A percentile compares a stretch with the other conserved stretches of the same genome.
phyloP scores from a whole-genome alignment of 2,329 filamentous ascomycete genomes.

The Scytalidium lignicola region DNA sequence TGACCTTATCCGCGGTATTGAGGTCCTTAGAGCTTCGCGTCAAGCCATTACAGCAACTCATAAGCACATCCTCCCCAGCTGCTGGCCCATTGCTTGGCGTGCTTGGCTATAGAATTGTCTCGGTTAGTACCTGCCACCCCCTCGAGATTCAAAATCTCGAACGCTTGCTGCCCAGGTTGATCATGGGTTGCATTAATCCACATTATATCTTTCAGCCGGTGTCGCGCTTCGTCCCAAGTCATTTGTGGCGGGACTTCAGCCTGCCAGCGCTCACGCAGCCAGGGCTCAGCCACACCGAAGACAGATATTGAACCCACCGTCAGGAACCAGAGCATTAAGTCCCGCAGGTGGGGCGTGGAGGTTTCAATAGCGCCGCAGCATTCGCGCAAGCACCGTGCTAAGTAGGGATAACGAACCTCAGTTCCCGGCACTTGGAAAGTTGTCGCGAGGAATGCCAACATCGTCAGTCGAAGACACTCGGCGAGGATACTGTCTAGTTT shows the following conservation, averaged over 20 bases:
- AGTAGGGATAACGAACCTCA: neutral
- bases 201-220: neutral
- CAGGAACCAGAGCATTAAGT: neutral
- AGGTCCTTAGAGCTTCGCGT: no score
- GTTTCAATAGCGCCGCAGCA: neutral
- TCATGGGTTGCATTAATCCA: neutral
- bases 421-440: constrained; percentile 12
- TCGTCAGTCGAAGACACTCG: neutral
- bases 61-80: no score
- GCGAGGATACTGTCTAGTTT: constrained; percentile 20
- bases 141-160: constrained; percentile 11
- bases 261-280: neutral
- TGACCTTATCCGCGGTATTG: no score
- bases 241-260: neutral
- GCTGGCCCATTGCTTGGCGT: no score
- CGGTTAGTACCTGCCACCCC: no score
- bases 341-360: neutral
- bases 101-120: no score
- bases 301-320: neutral
- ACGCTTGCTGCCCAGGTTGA: neutral
- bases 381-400: neutral
- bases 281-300: neutral
- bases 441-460: constrained; percentile 26
- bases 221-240: neutral
- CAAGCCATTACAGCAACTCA: no score